Conservation (phyloP, 768 basidiomycete genomes). For the Rhizopogon vinicolor region DNA sequence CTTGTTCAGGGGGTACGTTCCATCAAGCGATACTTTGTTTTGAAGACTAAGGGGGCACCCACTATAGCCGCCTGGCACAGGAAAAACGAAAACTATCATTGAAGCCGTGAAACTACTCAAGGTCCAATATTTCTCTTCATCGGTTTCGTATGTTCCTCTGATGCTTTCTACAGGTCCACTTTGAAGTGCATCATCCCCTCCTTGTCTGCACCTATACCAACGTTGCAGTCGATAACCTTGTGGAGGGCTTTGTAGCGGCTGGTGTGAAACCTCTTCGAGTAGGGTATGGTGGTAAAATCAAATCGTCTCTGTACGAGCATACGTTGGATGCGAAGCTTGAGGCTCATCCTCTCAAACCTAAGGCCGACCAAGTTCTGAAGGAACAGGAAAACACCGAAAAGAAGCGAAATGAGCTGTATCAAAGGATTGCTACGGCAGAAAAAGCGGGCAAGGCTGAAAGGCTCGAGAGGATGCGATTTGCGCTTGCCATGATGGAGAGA, state of each 20-base stretch:
- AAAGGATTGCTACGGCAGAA: constrained; percentile 18
- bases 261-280: constrained; percentile 75
- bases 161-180: constrained; percentile 49
- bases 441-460: constrained; percentile 13
- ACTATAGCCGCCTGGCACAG: constrained; percentile 80
- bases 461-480: constrained; percentile 26
- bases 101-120: constrained; percentile 79
- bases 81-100: constrained; percentile 92
- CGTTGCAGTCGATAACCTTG: constrained; percentile 87
- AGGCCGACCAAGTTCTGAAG: constrained; percentile 37
- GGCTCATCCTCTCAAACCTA: constrained; percentile 49
- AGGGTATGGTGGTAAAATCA: constrained; percentile 59
- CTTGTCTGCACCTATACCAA: constrained; percentile 95
- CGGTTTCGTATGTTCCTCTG: background rate
- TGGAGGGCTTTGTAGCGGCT: constrained; percentile 60
- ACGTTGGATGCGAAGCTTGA: constrained; percentile 64
- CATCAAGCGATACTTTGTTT: background rate
- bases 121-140: constrained; percentile 26
- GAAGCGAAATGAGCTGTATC: constrained; percentile 20
- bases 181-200: constrained; percentile 77
- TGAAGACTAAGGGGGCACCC: background rate
- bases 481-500: constrained; percentile 22
- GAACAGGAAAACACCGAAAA: constrained; percentile 29
- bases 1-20: constrained; percentile 80
- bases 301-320: constrained; percentile 46